Conservation (phyloP, 228 moss, liverwort and hornwort species). For the Sphagnum fallax region DNA sequence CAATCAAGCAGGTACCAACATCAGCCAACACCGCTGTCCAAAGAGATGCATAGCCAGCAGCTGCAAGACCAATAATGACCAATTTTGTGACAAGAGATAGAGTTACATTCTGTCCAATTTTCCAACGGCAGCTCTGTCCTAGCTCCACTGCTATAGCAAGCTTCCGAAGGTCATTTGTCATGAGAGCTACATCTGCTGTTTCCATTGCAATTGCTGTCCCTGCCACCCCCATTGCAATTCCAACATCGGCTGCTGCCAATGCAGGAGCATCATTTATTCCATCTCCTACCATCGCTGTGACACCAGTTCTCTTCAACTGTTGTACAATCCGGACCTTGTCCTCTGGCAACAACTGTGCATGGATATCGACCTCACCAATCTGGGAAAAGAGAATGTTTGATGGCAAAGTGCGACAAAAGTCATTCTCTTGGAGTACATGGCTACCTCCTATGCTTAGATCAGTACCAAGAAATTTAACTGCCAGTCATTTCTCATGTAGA, state of each 20-base stretch:
- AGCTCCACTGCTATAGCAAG: constrained; percentile 29
- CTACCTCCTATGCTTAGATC: too few species aligned
- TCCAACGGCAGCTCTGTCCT: constrained; percentile 33
- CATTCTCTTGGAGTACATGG: too few species aligned
- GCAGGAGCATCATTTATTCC: constrained; percentile 48
- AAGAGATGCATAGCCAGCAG: constrained; percentile 37
- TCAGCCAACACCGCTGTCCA: constrained; percentile 44
- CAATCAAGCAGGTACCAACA: constrained; percentile 46
- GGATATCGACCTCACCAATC: constrained; percentile 53
- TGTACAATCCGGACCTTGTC: constrained; percentile 45
- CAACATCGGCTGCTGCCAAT: constrained; percentile 31
- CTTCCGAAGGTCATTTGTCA: constrained; percentile 51
- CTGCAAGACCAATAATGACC: constrained; percentile 34
- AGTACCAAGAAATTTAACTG: too few species aligned
- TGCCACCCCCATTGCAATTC: constrained; percentile 24
- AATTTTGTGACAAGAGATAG: constrained; percentile 43
- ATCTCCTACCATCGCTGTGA: constrained; percentile 52
- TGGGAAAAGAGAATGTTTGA: not conserved
- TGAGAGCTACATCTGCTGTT: constrained; percentile 37
- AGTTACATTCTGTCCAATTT: constrained; percentile 45
- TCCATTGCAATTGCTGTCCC: constrained; percentile 43
- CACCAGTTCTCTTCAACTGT: constrained; percentile 29
- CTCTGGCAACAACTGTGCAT: constrained; percentile 40
- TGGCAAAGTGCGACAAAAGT: too few species aligned
- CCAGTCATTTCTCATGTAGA: too few species aligned